phyloP scores from a whole-genome alignment of 2,329 filamentous ascomycete species.

The Aspergillus fijiensis region DNA sequence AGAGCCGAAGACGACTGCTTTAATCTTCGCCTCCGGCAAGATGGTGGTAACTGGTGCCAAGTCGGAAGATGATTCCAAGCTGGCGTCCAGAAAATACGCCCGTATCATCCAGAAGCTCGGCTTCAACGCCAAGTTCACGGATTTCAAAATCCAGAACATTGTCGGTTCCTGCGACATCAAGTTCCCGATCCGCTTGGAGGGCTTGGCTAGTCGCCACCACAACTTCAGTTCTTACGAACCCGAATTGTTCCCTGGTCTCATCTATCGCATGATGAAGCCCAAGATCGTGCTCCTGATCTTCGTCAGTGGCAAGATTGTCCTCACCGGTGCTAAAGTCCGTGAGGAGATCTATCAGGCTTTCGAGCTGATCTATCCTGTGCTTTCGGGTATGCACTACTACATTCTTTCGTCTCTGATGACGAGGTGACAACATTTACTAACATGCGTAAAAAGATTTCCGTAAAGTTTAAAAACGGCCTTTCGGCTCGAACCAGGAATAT shows the following conservation, averaged over 20 bases:
- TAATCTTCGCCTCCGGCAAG: constrained; percentile 98
- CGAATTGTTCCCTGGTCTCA: constrained; percentile 96
- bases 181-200: constrained; percentile 96
- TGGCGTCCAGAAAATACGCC: constrained; percentile 95
- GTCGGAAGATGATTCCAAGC: constrained; percentile 95
- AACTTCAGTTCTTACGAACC: constrained; percentile 99
- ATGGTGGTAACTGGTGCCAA: constrained; percentile 99
- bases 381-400: constrained; percentile 66
- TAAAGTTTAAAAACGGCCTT: constrained; percentile 52
- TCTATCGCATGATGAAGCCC: constrained; percentile 99
- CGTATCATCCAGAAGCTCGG: constrained; percentile 99
- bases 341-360: constrained; percentile 98
- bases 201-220: constrained; percentile 93
- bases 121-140: constrained; percentile 98
- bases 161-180: constrained; percentile 99
- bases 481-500: constrained; percentile 18
- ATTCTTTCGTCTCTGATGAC: background rate
- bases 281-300: constrained; percentile 98
- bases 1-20: constrained; percentile 94
- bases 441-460: constrained; percentile 55
- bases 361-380: constrained; percentile 94
- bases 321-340: constrained; percentile 95
- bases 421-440: background rate
- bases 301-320: constrained; percentile 95
- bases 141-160: constrained; percentile 99